Base-by-base conservation (phyloP, 2,329 filamentous ascomycete genomes). In the Fusarium compactum region DNA sequence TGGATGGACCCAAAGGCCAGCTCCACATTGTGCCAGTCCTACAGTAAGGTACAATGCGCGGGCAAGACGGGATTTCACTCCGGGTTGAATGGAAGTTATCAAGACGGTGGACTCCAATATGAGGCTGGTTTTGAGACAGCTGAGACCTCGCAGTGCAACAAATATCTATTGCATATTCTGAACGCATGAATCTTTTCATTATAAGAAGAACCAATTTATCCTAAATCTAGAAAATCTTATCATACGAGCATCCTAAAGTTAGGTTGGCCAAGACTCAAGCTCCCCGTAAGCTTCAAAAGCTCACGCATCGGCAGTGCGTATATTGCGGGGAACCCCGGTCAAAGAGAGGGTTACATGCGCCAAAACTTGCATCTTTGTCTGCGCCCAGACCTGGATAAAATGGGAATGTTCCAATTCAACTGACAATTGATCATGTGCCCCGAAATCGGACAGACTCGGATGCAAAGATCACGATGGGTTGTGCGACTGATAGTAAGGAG, bases 381-480 rank as follows among this genome's bases (percentile, higher is more conserved):
- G 44, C 47, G 41, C 25, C 30, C n/a, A 30, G 24, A 25, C 25
- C 38, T 65, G 60, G 40, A 60, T 40, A 43, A 56, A 27, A 46
- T 41, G 15, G 57, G 55, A 58, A 63, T 51, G 62, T 40, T 44
- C 41, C 25, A 44, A 16, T 54, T 45, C 41, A 68, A 38, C 20
- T 51, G 29, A 40, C 43, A 41, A 24, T 46, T 50, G 68, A 32
- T 69, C 68, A 71, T 69, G 64, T 65, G 68, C 44, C 48, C 48
- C 52, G 64, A 62, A 43, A 58, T 53, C 68, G 68, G 68, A 71
- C 46, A 45, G 34, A 62, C 32, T 58, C 68, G 68, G 64, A 53
- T 34, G 45, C 20, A 52, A 52, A 25, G 32, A 44, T 50, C 32
- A 56, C 32, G 53, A 65, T 53, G 38, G 43, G 48, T 41, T 50